These are phyloP conservation scores for Meripilus lineatus DNA, from an alignment of 1,284 basidiomycete species.

Conservation along the genomic window DNA sequence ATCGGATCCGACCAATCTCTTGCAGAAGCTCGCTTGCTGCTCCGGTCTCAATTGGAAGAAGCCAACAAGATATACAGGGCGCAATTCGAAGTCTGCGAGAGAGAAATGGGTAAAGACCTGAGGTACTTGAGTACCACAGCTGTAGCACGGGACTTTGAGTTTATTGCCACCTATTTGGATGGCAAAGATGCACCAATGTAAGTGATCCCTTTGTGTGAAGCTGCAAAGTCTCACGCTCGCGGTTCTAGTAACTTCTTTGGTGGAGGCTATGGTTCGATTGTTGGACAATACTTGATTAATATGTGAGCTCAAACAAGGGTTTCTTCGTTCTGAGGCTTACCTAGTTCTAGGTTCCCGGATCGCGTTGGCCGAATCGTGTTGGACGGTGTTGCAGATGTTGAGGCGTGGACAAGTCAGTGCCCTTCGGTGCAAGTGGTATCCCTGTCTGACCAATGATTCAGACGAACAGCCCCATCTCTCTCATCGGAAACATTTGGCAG, in stretches of 20 bases:
- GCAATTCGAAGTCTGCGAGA: neutral
- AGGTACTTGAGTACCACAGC: slow-evolving; percentile 5
- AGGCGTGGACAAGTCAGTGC: slow-evolving; percentile 25
- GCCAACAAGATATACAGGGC: slow-evolving; percentile 1
- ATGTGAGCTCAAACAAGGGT: slow-evolving; percentile 12
- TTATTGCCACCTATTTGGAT: slow-evolving; percentile 34
- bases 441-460: slow-evolving; percentile 7
- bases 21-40: neutral
- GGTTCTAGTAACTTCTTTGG: slow-evolving; percentile 24
- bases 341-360: slow-evolving; percentile 17
- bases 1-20: slow-evolving; percentile 1
- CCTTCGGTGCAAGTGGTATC: neutral
- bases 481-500: slow-evolving; percentile 26
- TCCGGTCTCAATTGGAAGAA: neutral
- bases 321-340: slow-evolving; percentile 24
- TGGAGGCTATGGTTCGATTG: slow-evolving; percentile 21
- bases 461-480: slow-evolving; percentile 31
- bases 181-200: slow-evolving; percentile 38
- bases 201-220: slow-evolving; percentile 19
- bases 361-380: slow-evolving; percentile 21
- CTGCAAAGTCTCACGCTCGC: slow-evolving; percentile 8
- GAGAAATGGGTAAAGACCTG: slow-evolving; percentile 4
- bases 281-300: slow-evolving; percentile 24
- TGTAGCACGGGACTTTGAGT: slow-evolving; percentile 24
- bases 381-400: slow-evolving; percentile 21